Percentiles rank a stretch among this genome's conserved stretches.
Evolutionary conservation across 2,329 filamentous ascomycete species (phyloP).

Genomic region (Cyclaneusma minus): DNA sequence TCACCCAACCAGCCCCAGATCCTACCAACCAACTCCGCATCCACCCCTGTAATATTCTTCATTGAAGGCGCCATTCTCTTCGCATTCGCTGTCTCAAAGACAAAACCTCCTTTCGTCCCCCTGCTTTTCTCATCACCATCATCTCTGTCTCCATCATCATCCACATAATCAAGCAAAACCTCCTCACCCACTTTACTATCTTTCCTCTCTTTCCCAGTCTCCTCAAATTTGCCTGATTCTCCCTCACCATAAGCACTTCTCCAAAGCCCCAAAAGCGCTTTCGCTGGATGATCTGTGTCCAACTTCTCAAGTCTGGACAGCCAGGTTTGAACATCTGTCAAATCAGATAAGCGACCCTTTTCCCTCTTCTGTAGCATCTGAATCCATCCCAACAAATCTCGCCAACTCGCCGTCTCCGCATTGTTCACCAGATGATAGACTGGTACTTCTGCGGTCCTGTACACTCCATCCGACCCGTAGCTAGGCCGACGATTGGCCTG

Average conservation of each 20-base stretch:
- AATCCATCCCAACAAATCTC: constrained; percentile 29
- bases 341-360: constrained; percentile 17
- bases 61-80: constrained; percentile 20
- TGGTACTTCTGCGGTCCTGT: constrained; percentile 2
- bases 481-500: no score
- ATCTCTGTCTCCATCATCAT: not conserved
- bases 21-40: constrained; percentile 25
- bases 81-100: constrained; percentile 21
- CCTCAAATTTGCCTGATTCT: constrained; percentile 2
- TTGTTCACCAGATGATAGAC: constrained; percentile 35
- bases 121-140: constrained; percentile 1
- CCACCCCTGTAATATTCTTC: constrained; percentile 21
- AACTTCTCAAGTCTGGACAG: constrained; percentile 22
- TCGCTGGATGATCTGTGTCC: constrained; percentile 22
- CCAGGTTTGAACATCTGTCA: constrained; percentile 26
- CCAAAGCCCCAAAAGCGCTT: constrained; percentile 32
- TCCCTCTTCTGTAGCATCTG: constrained; percentile 2
- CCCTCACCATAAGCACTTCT: constrained; percentile 23
- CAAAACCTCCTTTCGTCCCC: constrained; percentile 4
- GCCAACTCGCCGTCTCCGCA: constrained; percentile 26
- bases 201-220: not conserved
- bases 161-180: not conserved
- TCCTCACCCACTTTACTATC: not conserved
- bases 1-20: constrained; percentile 20
- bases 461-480: no score